A percentile compares a stretch with the other conserved stretches of the same genome.
These are phyloP conservation scores for Arxiozyma slooffiae DNA, from an alignment of 1,139 yeast species.

Conservation along the genomic window DNA sequence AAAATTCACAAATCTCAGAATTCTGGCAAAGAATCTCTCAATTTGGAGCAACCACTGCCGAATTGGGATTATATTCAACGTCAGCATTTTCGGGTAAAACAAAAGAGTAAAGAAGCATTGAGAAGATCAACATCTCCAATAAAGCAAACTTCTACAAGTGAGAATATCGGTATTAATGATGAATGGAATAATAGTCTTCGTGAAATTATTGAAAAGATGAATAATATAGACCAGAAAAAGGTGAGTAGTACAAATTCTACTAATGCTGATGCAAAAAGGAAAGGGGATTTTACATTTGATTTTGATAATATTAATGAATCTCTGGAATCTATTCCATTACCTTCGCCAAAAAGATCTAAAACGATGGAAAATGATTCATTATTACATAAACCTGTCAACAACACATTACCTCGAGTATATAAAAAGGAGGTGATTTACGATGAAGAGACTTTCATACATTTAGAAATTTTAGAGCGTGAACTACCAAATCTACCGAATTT, in stretches of 20 bases:
- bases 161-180: conserved; percentile 11
- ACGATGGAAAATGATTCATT: conserved; percentile 12
- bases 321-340: conserved; percentile 9
- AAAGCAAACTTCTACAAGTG: conserved; percentile 11
- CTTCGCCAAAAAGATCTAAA: conserved; percentile 13
- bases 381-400: conserved; percentile 21
- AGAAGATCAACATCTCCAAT: conserved; percentile 23
- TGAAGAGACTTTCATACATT: conserved; percentile 14
- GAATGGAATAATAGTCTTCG: conserved; percentile 17
- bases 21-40: not conserved
- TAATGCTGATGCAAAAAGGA: conserved; percentile 10
- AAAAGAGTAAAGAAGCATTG: conserved; percentile 11
- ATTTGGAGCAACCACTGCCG: not conserved
- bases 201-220: conserved; percentile 15
- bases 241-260: not conserved
- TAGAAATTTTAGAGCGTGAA: conserved; percentile 8
- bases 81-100: conserved; percentile 22
- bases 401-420: conserved; percentile 19
- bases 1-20: not conserved
- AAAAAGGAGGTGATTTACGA: conserved; percentile 6
- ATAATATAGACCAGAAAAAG: conserved; percentile 1
- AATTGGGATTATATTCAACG: conserved; percentile 7
- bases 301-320: conserved; percentile 18
- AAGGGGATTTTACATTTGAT: conserved; percentile 16
- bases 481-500: conserved; percentile 18